Evolutionary conservation across 1,139 yeast genomes (phyloP).

Genomic region (Yamadazyma pseudoaaseri): DNA sequence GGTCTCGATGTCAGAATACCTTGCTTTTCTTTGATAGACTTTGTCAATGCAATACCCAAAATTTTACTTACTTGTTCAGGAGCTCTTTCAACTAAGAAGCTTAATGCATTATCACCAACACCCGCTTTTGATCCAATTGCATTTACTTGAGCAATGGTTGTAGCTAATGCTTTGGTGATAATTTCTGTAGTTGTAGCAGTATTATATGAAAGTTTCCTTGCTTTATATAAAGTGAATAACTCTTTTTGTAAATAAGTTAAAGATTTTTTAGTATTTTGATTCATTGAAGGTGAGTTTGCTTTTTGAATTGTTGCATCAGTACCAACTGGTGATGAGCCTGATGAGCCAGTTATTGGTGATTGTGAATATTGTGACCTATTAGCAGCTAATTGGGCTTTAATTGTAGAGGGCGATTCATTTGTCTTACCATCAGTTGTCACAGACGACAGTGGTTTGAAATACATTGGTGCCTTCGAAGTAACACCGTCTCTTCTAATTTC

Average conservation of each 20-base stretch:
- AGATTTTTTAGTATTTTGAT: conserved; percentile 61
- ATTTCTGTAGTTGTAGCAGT: conserved; percentile 76
- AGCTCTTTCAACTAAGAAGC: conserved; percentile 79
- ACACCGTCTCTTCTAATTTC: conserved; percentile 46
- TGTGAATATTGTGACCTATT: conserved; percentile 34
- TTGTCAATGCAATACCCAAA: conserved; percentile 78
- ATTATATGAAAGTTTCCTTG: conserved; percentile 62
- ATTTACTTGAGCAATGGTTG: conserved; percentile 87
- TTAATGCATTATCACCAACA: conserved; percentile 74
- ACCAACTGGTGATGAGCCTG: conserved; percentile 11
- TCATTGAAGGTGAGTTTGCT: conserved; percentile 31
- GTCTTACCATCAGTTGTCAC: conserved; percentile 1
- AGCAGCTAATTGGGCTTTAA: conserved; percentile 56
- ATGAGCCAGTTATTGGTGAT: conserved; percentile 16
- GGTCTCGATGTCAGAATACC: conserved; percentile 21
- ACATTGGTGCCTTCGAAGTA: conserved; percentile 33
- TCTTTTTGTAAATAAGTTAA: conserved; percentile 71
- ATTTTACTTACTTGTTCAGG: conserved; percentile 85
- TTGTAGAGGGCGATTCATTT: conserved; percentile 20
- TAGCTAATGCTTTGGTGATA: conserved; percentile 88
- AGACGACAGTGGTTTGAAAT: conserved; percentile 29
- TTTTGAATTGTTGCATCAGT: conserved; percentile 7
- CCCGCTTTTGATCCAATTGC: conserved; percentile 87
- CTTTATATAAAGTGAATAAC: conserved; percentile 64
- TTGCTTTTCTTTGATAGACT: conserved; percentile 64